These are phyloP conservation scores for Friedmanniomyces endolithicus DNA, from an alignment of 495 filamentous ascomycete genomes.

Conservation along the genomic window DNA sequence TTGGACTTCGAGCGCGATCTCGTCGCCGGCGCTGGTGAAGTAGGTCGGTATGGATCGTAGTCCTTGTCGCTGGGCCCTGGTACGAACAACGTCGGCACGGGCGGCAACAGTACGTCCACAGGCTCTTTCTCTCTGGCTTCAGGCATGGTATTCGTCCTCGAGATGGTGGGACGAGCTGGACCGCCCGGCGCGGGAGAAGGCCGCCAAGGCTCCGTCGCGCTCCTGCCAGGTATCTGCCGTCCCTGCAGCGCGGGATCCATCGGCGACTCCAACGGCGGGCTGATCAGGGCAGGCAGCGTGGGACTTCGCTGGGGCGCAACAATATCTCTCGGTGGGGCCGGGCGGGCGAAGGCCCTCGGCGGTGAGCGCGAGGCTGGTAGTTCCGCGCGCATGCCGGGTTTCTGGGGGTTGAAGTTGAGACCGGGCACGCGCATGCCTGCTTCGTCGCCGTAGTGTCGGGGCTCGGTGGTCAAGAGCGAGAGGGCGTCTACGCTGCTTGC, in stretches of 20 bases:
- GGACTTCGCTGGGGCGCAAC: not conserved
- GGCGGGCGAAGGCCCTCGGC: slow-evolving; percentile 9
- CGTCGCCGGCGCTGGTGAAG: not conserved
- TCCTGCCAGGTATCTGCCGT: slow-evolving; percentile 17
- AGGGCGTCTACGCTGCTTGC: slow-evolving; percentile 16
- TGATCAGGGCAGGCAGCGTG: not conserved
- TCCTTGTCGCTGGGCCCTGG: not conserved
- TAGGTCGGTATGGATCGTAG: slow-evolving; percentile 7
- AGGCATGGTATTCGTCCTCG: slow-evolving; percentile 13
- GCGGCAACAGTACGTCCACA: not conserved
- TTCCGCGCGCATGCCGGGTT: slow-evolving; percentile 16
- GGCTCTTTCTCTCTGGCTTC: slow-evolving; percentile 11
- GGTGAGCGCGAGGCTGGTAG: slow-evolving; percentile 4
- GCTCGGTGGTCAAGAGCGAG: slow-evolving; percentile 4
- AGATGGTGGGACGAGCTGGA: not conserved
- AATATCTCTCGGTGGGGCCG: not conserved
- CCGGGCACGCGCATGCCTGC: slow-evolving; percentile 8
- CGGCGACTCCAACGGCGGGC: slow-evolving; percentile 37
- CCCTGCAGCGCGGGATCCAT: slow-evolving; percentile 45
- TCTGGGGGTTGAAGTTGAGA: slow-evolving; percentile 6
- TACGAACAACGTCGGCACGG: slow-evolving; percentile 7
- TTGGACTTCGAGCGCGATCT: slow-evolving; percentile 3
- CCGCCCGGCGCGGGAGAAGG: slow-evolving; percentile 12
- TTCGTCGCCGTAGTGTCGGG: slow-evolving; percentile 5
- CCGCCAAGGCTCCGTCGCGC: not conserved